Base-by-base conservation (phyloP, 345 rosid genomes). In the Linum lewisii region DNA sequence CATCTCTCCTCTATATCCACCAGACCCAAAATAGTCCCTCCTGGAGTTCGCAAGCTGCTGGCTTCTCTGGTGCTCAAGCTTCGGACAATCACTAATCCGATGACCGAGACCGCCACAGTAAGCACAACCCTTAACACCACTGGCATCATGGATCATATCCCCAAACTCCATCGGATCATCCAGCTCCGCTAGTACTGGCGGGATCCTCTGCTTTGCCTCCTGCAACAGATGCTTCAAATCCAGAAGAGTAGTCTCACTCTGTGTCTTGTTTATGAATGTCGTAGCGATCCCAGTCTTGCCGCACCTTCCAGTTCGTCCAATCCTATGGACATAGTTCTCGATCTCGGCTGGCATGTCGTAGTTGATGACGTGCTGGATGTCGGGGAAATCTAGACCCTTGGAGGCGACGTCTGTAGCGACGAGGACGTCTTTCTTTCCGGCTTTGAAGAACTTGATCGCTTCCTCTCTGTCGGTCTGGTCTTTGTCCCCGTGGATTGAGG, bases 341-440 rank as follows among this genome's bases (percentile, higher is more conserved):
- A 88, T 91, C 77, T 91, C 95, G 0, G 84, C 87, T 15, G 98
- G 98, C 96, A 91, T 91, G 69, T 88, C 96, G 62, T 92, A 88
- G 73, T 92, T 92, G 69, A 92, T 78, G 42, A 92, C 95, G 10
- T 88, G 98, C 37, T 91, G 90, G 45, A 91, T 84, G 61, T 91
- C 93, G 24, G 96, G 96, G 70, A 91, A 91, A 73, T 88, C 98
- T 67, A 91, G 62, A 57, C 96, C 96, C 69, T 91, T 91, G 16
- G 96, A 91, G 50, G 93, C 96, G 65, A 91, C 95, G 75, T 91
- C 96, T 0, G 96, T 91, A 0, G 95, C 98, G 5, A 91, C 98
- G 73, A 91, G 73, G 51, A 85, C 92, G 60, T 91, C 98, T 65
- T 91, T 88, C 63, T 81, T 76, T 53, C 96, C 80, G 0, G 96